Evolutionary conservation across 2,329 filamentous ascomycete genomes (phyloP), one percentile per base, ranked within the genome.

Genomic region (Colletotrichum spinosum): DNA sequence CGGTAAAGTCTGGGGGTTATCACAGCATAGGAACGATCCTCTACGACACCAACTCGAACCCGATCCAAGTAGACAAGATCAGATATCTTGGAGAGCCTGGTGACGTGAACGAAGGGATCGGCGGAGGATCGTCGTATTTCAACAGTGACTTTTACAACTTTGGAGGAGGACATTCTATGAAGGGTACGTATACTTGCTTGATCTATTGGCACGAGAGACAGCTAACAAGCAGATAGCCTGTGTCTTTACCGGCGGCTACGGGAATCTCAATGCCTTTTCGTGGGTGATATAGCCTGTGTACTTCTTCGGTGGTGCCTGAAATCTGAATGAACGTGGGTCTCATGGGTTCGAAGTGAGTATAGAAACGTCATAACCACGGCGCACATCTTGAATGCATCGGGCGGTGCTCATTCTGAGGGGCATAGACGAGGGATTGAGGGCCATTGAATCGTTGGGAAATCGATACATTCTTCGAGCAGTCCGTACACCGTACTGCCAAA

Each of bases 21-120:
- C 49, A 52, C 13, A 33, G 38, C 15, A 5, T 52, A 3, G 49
- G 49, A 8, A 52, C 49, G 12, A 52, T 52, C n/a, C 33, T 52
- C 6, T 38, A 52, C 10, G 35, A 52, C 12, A 37, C 15, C 8
- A 52, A 52, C 35, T 11, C 8, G 3, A 52, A 52, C 15, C 49
- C 49, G 8, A 52, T 52, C 5, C 49, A 52, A 39, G 49, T 52
- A n/a, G 49, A 52, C 49, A 52, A 52, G 49, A 52, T 52, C n/a
- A n/a, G 49, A 6, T 52, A 52, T 10, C 12, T 52, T 15, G 49
- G 49, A 52, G 49, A 52, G 10, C 49, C 49, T 17, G 49, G 49
- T 12, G 35, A 52, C 2, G 35, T 52, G 9, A 35, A 52, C 25
- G 49, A 52, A 34, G 49, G 49, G 17, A 52, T 52, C 8, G 49